Percentiles rank a stretch among this genome's conserved stretches.
These are phyloP conservation scores for Cydonia oblonga DNA, from an alignment of 331 rosid genomes.

Conservation along the genomic window DNA sequence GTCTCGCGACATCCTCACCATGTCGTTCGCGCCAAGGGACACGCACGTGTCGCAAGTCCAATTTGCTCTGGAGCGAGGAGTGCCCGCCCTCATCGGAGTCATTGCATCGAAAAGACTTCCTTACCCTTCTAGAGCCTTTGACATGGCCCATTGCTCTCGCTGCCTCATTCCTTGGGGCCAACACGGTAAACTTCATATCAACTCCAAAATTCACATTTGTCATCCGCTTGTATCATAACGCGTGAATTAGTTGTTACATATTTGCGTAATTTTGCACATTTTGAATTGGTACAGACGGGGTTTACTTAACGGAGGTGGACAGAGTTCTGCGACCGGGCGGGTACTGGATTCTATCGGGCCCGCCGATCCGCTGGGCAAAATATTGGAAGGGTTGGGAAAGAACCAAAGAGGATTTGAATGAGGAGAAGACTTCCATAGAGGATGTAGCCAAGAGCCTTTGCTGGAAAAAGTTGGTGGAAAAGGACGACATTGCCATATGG, in stretches of 20 bases:
- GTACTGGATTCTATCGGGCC: constrained; percentile 76
- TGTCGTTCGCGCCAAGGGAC: constrained; percentile 72
- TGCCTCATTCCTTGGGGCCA: constrained; percentile 80
- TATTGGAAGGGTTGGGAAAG: constrained; percentile 74
- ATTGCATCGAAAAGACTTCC: constrained; percentile 70
- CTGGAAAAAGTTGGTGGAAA: constrained; percentile 54
- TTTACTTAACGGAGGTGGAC: constrained; percentile 54
- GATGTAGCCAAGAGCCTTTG: constrained; percentile 59
- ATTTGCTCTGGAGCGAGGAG: constrained; percentile 82
- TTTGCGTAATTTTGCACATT: background rate
- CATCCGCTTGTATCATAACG: too few relatives aligned
- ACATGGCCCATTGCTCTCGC: constrained; percentile 91
- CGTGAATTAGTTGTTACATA: fast-evolving
- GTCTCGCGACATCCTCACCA: constrained; percentile 46
- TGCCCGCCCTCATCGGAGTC: constrained; percentile 67
- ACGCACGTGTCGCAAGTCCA: constrained; percentile 86
- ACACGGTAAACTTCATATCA: constrained; percentile 23
- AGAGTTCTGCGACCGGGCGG: constrained; percentile 64
- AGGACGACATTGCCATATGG: constrained; percentile 72
- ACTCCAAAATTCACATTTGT: too few relatives aligned
- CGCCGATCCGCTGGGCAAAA: constrained; percentile 57
- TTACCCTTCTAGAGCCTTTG: constrained; percentile 71
- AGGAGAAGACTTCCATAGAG: constrained; percentile 58
- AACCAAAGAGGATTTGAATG: constrained; percentile 53
- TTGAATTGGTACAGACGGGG: constrained; percentile 32